phyloP scores from a whole-genome alignment of 768 basidiomycete species.

The Leccinum uliginosum region DNA sequence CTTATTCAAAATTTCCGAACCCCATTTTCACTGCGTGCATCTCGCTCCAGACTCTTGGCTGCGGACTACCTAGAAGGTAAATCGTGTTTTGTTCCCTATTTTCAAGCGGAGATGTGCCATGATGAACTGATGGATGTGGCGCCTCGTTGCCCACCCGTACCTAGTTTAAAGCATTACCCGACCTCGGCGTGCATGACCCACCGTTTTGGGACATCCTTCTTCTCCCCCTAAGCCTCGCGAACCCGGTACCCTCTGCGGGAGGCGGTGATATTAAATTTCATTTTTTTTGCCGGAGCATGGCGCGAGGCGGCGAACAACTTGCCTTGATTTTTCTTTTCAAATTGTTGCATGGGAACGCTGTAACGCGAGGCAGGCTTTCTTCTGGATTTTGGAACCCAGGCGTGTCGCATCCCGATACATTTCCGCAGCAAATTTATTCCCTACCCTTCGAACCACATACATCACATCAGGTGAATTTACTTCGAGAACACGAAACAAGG shows the following conservation, averaged over 20 bases:
- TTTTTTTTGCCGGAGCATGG: background rate
- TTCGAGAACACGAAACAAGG: background rate
- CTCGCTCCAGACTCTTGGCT: slow-evolving; percentile 45
- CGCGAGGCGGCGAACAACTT: slow-evolving; percentile 12
- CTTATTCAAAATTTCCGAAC: slow-evolving; percentile 2
- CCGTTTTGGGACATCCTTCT: background rate
- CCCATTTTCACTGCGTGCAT: background rate
- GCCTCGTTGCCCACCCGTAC: slow-evolving; percentile 2
- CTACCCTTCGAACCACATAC: background rate
- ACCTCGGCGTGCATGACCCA: background rate
- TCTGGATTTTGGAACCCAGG: background rate
- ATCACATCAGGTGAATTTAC: background rate
- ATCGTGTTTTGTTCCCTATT: slow-evolving; percentile 9
- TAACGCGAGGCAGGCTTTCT: background rate
- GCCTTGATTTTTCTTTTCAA: background rate
- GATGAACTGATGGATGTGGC: slow-evolving; percentile 9
- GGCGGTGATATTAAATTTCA: slow-evolving; percentile 1
- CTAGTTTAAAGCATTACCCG: slow-evolving; percentile 8
- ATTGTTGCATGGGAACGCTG: slow-evolving; percentile 1
- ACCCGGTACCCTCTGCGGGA: background rate
- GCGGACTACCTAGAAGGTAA: slow-evolving; percentile 66
- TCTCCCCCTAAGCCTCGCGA: background rate
- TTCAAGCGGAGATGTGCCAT: slow-evolving; percentile 12
- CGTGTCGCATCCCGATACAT: too few species aligned
- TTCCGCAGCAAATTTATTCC: background rate